Percentiles rank a stretch among this genome's conserved stretches.
phyloP scores from a whole-genome alignment of 179 eudicot species.

The Silene vulgaris region DNA sequence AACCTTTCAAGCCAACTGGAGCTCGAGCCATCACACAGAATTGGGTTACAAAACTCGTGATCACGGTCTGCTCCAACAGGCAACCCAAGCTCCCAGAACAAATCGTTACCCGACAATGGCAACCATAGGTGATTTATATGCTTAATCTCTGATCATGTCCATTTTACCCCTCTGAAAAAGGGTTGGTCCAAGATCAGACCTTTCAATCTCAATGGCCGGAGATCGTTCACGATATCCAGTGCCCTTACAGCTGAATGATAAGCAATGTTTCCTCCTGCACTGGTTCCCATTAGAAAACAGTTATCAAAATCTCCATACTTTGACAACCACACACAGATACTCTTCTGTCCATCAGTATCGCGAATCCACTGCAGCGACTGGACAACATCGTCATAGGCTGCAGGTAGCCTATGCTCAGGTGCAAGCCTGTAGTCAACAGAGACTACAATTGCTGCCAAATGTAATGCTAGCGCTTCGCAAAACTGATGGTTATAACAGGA shows the following conservation, averaged over 20 bases:
- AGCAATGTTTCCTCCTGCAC: conserved; percentile 49
- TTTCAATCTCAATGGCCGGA: conserved; percentile 30
- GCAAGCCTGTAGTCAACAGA: conserved; percentile 22
- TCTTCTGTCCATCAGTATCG: not conserved
- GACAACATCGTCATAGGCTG: conserved; percentile 39
- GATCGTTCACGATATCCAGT: conserved; percentile 12
- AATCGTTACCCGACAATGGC: conserved; percentile 34
- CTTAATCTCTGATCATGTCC: conserved; percentile 37
- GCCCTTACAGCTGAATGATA: conserved; percentile 31
- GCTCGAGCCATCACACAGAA: conserved; percentile 8
- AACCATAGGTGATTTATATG: conserved; percentile 26
- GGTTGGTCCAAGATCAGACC: conserved; percentile 48
- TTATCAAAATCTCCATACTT: conserved; percentile 28
- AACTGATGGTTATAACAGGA: conserved; percentile 21
- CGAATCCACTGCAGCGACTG: conserved; percentile 28
- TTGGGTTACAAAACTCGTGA: conserved; percentile 43
- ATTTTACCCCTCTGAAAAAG: conserved; percentile 37
- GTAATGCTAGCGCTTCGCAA: conserved; percentile 25
- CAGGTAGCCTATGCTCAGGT: conserved; percentile 43
- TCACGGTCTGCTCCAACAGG: conserved; percentile 40
- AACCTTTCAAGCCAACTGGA: conserved; percentile 20
- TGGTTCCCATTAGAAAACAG: conserved; percentile 41
- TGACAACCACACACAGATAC: conserved; percentile 22
- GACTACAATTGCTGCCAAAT: conserved; percentile 22
- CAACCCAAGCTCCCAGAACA: conserved; percentile 42